Conservation (phyloP, 2,329 filamentous ascomycete genomes). For the Podosphaera xanthii region DNA sequence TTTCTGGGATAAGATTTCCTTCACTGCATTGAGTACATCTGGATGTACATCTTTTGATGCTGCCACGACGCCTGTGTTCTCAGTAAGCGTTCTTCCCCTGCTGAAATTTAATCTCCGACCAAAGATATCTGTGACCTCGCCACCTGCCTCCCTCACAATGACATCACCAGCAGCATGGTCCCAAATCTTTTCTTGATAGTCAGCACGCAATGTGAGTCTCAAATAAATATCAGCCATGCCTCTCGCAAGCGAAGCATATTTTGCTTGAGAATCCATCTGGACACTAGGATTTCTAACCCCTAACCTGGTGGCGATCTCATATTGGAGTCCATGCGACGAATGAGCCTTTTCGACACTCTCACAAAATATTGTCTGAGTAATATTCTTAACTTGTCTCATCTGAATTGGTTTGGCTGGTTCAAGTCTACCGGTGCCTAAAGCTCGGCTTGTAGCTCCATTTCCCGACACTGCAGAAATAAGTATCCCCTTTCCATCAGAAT, state of each 20-base stretch:
- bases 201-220: constrained; percentile 59
- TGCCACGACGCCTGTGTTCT: constrained; percentile 87
- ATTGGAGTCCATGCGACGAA: constrained; percentile 73
- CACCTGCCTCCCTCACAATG: constrained; percentile 84
- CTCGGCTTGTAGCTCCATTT: constrained; percentile 57
- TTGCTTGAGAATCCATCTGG: constrained; percentile 92
- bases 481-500: constrained; percentile 58
- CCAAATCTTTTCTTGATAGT: constrained; percentile 99
- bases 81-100: constrained; percentile 60
- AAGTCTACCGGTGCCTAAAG: constrained; percentile 36
- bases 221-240: constrained; percentile 91
- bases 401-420: constrained; percentile 37
- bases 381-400: constrained; percentile 57
- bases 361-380: constrained; percentile 73
- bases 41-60: constrained; percentile 56
- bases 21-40: constrained; percentile 59
- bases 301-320: constrained; percentile 58
- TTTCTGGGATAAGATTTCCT: constrained; percentile 42
- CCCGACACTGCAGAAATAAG: constrained; percentile 68
- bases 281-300: constrained; percentile 80
- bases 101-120: constrained; percentile 74
- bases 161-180: constrained; percentile 91
- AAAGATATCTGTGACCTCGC: constrained; percentile 69
- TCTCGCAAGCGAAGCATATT: constrained; percentile 86
- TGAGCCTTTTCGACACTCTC: constrained; percentile 90